Base-by-base conservation (phyloP, 2,329 filamentous ascomycete genomes). In the Penicillium sp. region DNA sequence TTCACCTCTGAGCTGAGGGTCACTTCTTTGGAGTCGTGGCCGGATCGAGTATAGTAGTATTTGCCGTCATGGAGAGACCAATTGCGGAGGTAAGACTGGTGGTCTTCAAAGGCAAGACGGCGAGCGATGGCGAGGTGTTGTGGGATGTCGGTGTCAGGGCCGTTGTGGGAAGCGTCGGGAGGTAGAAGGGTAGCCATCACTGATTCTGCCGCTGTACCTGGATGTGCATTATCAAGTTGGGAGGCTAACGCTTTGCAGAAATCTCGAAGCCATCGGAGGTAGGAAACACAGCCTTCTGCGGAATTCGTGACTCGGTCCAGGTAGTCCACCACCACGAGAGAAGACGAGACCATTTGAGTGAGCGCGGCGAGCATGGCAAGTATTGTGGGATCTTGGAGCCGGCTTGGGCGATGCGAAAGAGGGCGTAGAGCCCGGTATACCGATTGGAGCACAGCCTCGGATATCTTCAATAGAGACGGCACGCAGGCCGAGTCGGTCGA, bases 321-420 rank as follows among this genome's bases (percentile, higher is more conserved):
- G 44, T 75, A 76, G 35, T 75, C 68, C 0, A 75, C 41, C 1
- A 68, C 45, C 1, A 64, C 57, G 1, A 74, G 41, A 1, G 63
- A 56, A 2, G 66, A 61, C 0, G 52, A 60, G 10, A 72, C 61
- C 39, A 66, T 62, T 6, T 67, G 55, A 16, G 73, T 51, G 38
- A 70, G 63, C 0, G 61, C 51, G 1, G 55, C 46, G 6, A 71
- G 37, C 9, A 63, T 65, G 14, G 61, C 47, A 2, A 74, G 50
- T 2, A 67, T 54, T 4, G 58, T 45, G 1, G 70, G 48, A 12
- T 69, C 60, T 32, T 62, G 55, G 11, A 73, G 56, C 6, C 61
- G 38, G 3, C 44, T 43, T 1, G 55, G 45, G 32, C 65, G 54
- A 12, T 57, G 49, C 14, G 65, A 55, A 6, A 73, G 43, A 2